phyloP scores from a whole-genome alignment of 306 rosid species.

The Begonia masoniana region DNA sequence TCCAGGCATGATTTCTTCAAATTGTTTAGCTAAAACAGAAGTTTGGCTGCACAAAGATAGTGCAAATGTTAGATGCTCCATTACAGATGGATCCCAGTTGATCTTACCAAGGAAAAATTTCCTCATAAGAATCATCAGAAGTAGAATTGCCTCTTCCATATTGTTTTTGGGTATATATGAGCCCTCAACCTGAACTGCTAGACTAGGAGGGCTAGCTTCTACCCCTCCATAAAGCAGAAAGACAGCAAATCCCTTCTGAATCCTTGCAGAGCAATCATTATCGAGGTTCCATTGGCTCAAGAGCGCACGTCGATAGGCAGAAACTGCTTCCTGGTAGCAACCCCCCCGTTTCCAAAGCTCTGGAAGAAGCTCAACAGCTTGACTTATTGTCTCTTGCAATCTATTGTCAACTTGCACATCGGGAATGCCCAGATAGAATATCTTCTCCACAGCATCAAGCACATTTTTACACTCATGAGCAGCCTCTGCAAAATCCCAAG shows the following conservation, averaged over 20 bases:
- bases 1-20: conserved; percentile 87
- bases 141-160: conserved; percentile 85
- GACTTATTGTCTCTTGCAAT: conserved; percentile 74
- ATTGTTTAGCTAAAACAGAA: conserved; percentile 55
- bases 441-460: conserved; percentile 83
- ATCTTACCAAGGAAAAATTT: conserved; percentile 49
- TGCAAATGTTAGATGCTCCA: conserved; percentile 87
- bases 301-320: conserved; percentile 78
- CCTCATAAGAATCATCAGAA: conserved; percentile 69
- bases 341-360: conserved; percentile 79
- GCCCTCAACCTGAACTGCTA: conserved; percentile 66
- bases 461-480: conserved; percentile 68
- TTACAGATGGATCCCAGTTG: conserved; percentile 83
- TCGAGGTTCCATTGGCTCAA: conserved; percentile 90
- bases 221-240: conserved; percentile 79
- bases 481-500: conserved; percentile 55
- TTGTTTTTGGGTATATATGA: conserved; percentile 81
- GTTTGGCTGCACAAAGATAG: conserved; percentile 80
- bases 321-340: conserved; percentile 48
- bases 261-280: conserved; percentile 65
- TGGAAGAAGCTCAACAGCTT: conserved; percentile 94
- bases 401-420: conserved; percentile 73
- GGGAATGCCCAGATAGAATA: conserved; percentile 56
- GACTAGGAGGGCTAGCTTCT: conserved; percentile 84
- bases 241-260: conserved; percentile 69